These are phyloP conservation scores for Trichoderma sp. DNA, from an alignment of 2,329 filamentous ascomycete genomes.

Conservation along the genomic window DNA sequence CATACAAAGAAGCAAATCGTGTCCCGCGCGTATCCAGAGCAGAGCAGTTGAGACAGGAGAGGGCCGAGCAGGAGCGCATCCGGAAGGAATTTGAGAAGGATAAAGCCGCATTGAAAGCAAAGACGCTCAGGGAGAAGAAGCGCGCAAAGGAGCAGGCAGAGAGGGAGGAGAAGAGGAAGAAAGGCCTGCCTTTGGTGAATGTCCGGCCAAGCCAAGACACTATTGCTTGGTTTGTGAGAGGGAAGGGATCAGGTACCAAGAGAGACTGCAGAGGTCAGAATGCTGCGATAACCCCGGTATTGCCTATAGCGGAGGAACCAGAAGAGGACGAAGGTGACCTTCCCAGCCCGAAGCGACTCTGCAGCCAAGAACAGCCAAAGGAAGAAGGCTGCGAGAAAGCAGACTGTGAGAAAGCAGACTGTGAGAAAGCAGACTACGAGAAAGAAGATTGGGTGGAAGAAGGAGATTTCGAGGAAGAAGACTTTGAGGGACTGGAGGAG, in stretches of 20 bases:
- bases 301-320: slow-evolving; percentile 23
- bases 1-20: slow-evolving; percentile 39
- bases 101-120: slow-evolving; percentile 50
- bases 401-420: not conserved
- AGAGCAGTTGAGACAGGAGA: slow-evolving; percentile 43
- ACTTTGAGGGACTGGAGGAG: not conserved
- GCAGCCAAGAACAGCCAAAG: not conserved
- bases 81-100: slow-evolving; percentile 54
- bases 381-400: not conserved
- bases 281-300: not conserved
- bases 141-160: slow-evolving; percentile 54
- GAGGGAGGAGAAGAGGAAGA: slow-evolving; percentile 51
- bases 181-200: slow-evolving; percentile 54
- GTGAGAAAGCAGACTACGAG: too few relatives aligned
- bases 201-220: slow-evolving; percentile 60
- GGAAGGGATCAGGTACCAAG: slow-evolving; percentile 36
- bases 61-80: slow-evolving; percentile 56
- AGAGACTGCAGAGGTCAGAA: slow-evolving; percentile 29
- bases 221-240: slow-evolving; percentile 54
- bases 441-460: not conserved
- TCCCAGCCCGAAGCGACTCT: not conserved
- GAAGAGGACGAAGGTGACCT: slow-evolving; percentile 25
- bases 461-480: not conserved
- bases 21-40: slow-evolving; percentile 42
- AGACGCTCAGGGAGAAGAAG: slow-evolving; percentile 55